Evolutionary conservation across 768 basidiomycete species (phyloP).

Genomic region (Suillus placidus): DNA sequence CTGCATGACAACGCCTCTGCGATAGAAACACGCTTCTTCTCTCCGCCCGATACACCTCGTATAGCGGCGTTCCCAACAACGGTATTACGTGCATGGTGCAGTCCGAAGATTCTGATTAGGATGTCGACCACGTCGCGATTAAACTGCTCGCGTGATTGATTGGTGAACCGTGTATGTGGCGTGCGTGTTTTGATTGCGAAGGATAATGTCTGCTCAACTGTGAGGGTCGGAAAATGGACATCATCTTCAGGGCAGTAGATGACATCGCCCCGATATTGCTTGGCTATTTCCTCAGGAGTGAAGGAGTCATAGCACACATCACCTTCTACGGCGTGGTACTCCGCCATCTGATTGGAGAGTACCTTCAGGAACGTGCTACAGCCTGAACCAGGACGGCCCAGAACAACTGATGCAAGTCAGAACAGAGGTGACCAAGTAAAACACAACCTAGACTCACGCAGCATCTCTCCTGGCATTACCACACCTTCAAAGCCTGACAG

Average conservation of each 20-base stretch:
- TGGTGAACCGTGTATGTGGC: slow-evolving; percentile 70
- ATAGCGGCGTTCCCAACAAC: slow-evolving; percentile 88
- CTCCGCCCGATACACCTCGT: slow-evolving; percentile 78
- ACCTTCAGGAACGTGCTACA: slow-evolving; percentile 84
- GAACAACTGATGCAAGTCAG: slow-evolving; percentile 55
- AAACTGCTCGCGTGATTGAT: slow-evolving; percentile 62
- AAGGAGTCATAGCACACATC: slow-evolving; percentile 86
- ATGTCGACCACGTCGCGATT: slow-evolving; percentile 58
- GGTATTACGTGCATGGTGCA: slow-evolving; percentile 76
- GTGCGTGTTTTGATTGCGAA: slow-evolving; percentile 77
- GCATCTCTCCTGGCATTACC: slow-evolving; percentile 67
- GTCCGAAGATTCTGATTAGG: slow-evolving; percentile 79
- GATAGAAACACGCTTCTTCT: slow-evolving; percentile 80
- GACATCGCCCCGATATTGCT: slow-evolving; percentile 77
- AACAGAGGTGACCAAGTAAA: not conserved
- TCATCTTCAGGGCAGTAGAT: slow-evolving; percentile 67
- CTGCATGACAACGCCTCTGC: slow-evolving; percentile 59
- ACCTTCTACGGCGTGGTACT: slow-evolving; percentile 68
- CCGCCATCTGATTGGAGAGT: slow-evolving; percentile 73
- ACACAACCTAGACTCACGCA: slow-evolving; percentile 48
- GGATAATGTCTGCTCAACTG: slow-evolving; percentile 74
- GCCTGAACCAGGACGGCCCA: slow-evolving; percentile 84
- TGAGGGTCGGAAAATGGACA: slow-evolving; percentile 79
- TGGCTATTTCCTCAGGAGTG: slow-evolving; percentile 71
- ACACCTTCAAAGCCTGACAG: slow-evolving; percentile 57